Percentiles rank a stretch among this genome's conserved stretches.
These are phyloP conservation scores for Pythium pyrilobum DNA, from an alignment of 352 stramenopile species.

Conservation along the genomic window DNA sequence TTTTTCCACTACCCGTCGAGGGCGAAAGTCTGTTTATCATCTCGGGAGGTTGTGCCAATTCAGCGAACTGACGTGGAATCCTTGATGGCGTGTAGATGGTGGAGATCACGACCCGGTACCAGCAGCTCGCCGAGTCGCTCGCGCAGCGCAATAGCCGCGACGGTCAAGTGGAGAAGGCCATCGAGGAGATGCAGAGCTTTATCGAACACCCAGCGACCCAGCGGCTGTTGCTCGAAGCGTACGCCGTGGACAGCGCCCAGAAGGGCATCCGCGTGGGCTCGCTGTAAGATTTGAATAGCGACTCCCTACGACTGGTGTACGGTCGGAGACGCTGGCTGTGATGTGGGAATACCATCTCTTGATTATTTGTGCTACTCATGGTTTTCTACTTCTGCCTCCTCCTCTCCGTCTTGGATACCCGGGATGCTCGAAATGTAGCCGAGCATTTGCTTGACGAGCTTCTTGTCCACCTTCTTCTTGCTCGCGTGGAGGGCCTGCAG, in stretches of 20 bases:
- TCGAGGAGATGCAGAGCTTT: constrained; percentile 70
- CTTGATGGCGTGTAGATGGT: constrained; percentile 41
- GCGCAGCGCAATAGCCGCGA: constrained; percentile 56
- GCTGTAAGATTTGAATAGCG: no score
- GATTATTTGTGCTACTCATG: constrained; percentile 12
- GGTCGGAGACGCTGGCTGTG: no score
- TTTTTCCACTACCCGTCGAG: constrained; percentile 73
- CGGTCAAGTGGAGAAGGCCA: constrained; percentile 60
- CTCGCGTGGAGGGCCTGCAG: constrained; percentile 62
- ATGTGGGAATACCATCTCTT: neutral
- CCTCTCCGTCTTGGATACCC: constrained; percentile 32
- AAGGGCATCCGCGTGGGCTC: constrained; percentile 70
- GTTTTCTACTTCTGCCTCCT: neutral
- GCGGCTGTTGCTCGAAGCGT: constrained; percentile 60
- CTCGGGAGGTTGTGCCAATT: neutral
- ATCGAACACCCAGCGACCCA: constrained; percentile 68
- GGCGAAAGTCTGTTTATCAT: constrained; percentile 29
- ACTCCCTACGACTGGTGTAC: no score
- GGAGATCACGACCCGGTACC: constrained; percentile 68
- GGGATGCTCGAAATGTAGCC: constrained; percentile 70
- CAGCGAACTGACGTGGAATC: neutral
- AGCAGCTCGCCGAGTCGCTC: constrained; percentile 64
- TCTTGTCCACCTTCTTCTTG: constrained; percentile 81
- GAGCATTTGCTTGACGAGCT: constrained; percentile 81
- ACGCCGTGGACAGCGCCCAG: constrained; percentile 50